Conservation (phyloP, 108 stramenopile genomes). For the Aurantiochytrium sp. region DNA sequence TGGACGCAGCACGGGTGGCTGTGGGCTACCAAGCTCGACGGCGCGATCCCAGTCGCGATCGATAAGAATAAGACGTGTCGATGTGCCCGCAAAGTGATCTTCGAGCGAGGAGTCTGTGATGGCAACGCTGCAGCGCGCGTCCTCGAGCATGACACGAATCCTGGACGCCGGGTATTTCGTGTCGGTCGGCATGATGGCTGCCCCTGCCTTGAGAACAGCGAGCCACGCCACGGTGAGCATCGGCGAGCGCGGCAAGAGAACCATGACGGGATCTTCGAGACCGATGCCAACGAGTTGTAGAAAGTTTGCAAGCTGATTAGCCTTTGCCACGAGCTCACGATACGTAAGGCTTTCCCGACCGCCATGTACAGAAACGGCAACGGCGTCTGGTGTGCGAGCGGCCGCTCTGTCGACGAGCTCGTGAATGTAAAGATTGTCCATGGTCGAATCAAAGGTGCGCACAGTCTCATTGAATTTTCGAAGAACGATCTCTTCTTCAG, state of each 20-base stretch:
- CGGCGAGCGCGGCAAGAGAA: background rate
- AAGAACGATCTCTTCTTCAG: background rate
- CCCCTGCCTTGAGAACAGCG: background rate
- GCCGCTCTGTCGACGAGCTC: background rate
- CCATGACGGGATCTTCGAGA: background rate
- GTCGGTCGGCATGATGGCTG: background rate
- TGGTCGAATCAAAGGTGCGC: background rate
- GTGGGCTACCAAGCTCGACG: background rate
- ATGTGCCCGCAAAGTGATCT: background rate
- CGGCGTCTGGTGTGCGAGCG: background rate
- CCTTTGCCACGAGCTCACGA: background rate
- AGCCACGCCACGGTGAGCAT: conserved; percentile 12
- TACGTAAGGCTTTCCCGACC: background rate
- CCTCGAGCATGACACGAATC: background rate
- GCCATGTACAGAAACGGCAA: background rate
- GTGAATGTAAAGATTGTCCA: background rate
- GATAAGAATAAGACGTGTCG: background rate
- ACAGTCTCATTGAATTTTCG: background rate
- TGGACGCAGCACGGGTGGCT: background rate
- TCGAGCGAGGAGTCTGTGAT: background rate
- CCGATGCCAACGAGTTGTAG: background rate
- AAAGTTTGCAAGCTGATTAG: background rate
- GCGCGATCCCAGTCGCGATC: background rate
- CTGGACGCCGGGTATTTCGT: background rate
- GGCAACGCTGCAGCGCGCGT: background rate